phyloP scores from a whole-genome alignment of 2,329 filamentous ascomycete genomes.

The Endocalyx cinctus region DNA sequence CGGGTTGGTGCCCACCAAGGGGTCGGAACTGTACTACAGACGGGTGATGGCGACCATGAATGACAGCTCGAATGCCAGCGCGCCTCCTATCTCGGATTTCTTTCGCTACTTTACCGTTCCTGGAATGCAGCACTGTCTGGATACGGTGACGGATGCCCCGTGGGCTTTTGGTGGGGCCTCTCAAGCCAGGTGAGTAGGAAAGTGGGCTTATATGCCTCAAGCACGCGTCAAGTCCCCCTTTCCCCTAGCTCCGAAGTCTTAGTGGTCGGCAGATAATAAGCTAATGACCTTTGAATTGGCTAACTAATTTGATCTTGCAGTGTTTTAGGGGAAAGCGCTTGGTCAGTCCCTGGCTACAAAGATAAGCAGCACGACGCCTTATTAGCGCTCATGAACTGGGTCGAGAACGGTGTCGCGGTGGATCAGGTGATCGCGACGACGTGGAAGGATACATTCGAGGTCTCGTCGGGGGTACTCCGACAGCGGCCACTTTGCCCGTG shows the following conservation, averaged over 20 bases:
- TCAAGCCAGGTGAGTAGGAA: slow-evolving; percentile 23
- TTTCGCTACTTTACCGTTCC: slow-evolving; percentile 51
- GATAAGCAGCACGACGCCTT: slow-evolving; percentile 30
- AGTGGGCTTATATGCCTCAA: no score
- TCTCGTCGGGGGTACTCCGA: slow-evolving; percentile 33
- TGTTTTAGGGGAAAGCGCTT: no score
- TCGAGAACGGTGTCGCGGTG: slow-evolving; percentile 22
- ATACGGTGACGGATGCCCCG: slow-evolving; percentile 31
- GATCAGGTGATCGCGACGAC: slow-evolving; percentile 31
- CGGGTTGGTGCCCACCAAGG: slow-evolving; percentile 34
- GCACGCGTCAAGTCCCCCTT: no score
- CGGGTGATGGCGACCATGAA: slow-evolving; percentile 21
- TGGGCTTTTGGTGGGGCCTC: slow-evolving; percentile 33
- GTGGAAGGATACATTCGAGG: slow-evolving; percentile 21
- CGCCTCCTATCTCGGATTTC: slow-evolving; percentile 38
- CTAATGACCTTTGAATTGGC: no score
- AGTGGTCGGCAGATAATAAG: no score
- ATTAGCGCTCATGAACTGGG: slow-evolving; percentile 26
- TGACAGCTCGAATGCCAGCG: slow-evolving; percentile 15
- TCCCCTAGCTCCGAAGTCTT: no score
- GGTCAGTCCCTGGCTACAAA: slow-evolving; percentile 30
- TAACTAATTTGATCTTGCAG: no score
- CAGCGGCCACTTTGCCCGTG: slow-evolving; percentile 43
- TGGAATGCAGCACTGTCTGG: slow-evolving; percentile 47
- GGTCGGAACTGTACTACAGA: slow-evolving; percentile 31